Conservation (phyloP, 768 basidiomycete species). For the Pleurotus tuber-regium region DNA sequence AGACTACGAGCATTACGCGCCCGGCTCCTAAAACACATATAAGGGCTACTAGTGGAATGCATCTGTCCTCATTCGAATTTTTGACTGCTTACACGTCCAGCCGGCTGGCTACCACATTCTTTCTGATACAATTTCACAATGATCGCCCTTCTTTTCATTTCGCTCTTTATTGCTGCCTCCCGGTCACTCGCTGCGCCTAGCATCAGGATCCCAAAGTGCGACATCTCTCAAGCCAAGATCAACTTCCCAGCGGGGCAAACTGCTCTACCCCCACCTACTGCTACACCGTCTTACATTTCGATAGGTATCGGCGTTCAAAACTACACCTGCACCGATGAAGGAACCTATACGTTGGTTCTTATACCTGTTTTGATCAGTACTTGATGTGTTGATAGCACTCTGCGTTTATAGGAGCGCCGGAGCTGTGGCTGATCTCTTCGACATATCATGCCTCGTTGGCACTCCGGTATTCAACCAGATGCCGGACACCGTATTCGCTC, state of each 20-base stretch:
- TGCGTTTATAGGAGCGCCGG: slow-evolving; percentile 37
- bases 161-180: not conserved
- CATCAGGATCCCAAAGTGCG: slow-evolving; percentile 12
- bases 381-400: not conserved
- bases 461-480: slow-evolving; percentile 43
- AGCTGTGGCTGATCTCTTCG: slow-evolving; percentile 51
- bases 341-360: slow-evolving; percentile 42
- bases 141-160: not conserved
- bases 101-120: too few species aligned
- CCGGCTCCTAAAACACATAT: too few species aligned
- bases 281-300: slow-evolving; percentile 35
- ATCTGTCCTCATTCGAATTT: too few species aligned
- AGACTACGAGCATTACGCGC: too few species aligned
- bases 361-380: not conserved
- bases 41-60: too few species aligned
- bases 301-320: slow-evolving; percentile 51
- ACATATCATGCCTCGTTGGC: slow-evolving; percentile 46
- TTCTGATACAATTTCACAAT: too few species aligned
- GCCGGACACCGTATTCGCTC: slow-evolving; percentile 24
- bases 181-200: not conserved
- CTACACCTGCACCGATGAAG: slow-evolving; percentile 46
- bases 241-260: slow-evolving; percentile 22
- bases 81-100: too few species aligned
- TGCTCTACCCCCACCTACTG: slow-evolving; percentile 32
- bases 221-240: slow-evolving; percentile 21